A percentile compares a stretch with the other conserved stretches of the same genome.
Evolutionary conservation across 495 filamentous ascomycete species (phyloP).

Genomic region (Penicillium ucsense): DNA sequence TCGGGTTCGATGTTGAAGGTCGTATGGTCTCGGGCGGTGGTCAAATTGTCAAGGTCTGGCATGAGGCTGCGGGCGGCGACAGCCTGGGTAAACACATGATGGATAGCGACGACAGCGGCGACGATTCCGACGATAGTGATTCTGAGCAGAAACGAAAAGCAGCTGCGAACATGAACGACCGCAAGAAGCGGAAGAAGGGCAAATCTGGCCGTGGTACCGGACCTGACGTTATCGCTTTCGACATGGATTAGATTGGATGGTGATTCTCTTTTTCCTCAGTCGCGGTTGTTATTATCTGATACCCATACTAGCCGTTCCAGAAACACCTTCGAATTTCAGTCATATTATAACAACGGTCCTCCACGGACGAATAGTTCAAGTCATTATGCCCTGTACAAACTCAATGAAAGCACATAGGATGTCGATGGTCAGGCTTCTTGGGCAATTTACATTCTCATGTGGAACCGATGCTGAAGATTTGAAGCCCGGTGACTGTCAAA

Average conservation of each 20-base stretch:
- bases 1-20: slow-evolving; percentile 75
- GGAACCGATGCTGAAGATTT: too few species aligned
- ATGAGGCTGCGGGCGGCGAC: slow-evolving; percentile 42
- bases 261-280: slow-evolving; percentile 1
- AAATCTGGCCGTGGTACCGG: slow-evolving; percentile 44
- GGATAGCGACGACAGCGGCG: slow-evolving; percentile 37
- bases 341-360: too few species aligned
- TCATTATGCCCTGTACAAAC: too few species aligned
- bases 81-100: slow-evolving; percentile 26
- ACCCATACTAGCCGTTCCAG: slow-evolving; percentile 11
- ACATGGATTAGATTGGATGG: slow-evolving; percentile 44
- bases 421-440: too few species aligned
- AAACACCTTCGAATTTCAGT: too few species aligned
- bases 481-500: too few species aligned
- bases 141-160: slow-evolving; percentile 21
- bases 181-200: slow-evolving; percentile 49
- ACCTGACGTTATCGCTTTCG: slow-evolving; percentile 55
- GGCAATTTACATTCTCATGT: too few species aligned
- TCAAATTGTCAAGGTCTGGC: slow-evolving; percentile 76
- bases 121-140: slow-evolving; percentile 38
- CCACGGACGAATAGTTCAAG: too few species aligned
- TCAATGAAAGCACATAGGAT: too few species aligned
- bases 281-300: slow-evolving; percentile 11
- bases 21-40: slow-evolving; percentile 84
- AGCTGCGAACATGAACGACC: slow-evolving; percentile 31